phyloP scores from a whole-genome alignment of 23 red algal species.

The Gracilaria vermiculophylla region DNA sequence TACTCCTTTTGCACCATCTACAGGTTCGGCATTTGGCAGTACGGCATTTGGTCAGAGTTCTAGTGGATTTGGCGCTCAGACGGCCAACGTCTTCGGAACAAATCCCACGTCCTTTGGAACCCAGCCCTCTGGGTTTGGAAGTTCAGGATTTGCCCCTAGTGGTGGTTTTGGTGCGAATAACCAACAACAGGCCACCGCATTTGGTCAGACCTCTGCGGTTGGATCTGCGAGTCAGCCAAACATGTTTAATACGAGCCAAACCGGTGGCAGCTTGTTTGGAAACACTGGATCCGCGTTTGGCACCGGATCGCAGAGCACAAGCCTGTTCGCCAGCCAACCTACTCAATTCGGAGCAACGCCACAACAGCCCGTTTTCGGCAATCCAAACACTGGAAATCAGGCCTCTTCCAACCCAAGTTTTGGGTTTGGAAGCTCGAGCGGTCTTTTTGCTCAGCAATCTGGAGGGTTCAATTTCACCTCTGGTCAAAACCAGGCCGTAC shows the following conservation, averaged over 20 bases:
- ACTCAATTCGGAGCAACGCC: neutral
- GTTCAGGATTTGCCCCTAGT: neutral
- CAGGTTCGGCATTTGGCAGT: slow-evolving; percentile 7
- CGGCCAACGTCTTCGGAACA: neutral
- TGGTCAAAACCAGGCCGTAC: neutral
- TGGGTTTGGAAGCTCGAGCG: neutral
- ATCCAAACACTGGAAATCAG: neutral
- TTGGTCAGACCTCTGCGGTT: neutral
- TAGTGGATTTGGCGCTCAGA: slow-evolving; percentile 28
- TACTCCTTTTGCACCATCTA: slow-evolving; percentile 8
- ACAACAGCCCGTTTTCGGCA: neutral
- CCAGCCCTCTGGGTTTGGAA: slow-evolving; percentile 16
- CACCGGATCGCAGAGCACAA: neutral
- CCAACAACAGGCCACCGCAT: neutral
- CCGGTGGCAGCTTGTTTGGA: neutral
- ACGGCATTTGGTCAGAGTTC: slow-evolving; percentile 40
- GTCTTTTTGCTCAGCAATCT: neutral
- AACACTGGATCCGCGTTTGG: slow-evolving; percentile 3
- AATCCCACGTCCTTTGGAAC: slow-evolving; percentile 6
- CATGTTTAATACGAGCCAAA: neutral
- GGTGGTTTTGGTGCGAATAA: neutral
- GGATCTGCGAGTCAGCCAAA: neutral
- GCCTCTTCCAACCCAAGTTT: neutral
- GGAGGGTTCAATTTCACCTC: neutral
- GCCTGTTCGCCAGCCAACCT: neutral